Conservation (phyloP, 2,329 filamentous ascomycete genomes). For the Macrophomina pseudophaseolina region DNA sequence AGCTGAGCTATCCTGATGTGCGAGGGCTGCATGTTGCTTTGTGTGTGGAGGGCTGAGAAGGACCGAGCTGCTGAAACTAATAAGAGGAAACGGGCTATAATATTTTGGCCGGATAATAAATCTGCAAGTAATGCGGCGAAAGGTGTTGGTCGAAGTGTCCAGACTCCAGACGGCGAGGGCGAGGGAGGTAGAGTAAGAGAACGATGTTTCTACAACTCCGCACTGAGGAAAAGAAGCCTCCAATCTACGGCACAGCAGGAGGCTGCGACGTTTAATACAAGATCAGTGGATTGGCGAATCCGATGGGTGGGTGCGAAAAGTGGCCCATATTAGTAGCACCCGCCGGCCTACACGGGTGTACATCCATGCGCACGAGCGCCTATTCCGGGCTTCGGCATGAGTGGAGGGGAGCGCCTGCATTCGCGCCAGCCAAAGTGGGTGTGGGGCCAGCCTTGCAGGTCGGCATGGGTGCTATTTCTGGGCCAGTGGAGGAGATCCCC, state of each 20-base stretch:
- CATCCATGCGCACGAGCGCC: slow-evolving; percentile 1
- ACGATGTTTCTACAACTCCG: not conserved
- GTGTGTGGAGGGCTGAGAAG: not conserved
- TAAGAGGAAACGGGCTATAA: not conserved
- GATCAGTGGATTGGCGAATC: not conserved
- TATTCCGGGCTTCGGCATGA: slow-evolving; percentile 19
- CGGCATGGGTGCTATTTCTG: slow-evolving; percentile 13
- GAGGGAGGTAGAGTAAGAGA: not conserved
- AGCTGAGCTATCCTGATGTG: slow-evolving; percentile 43
- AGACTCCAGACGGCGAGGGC: slow-evolving; percentile 11
- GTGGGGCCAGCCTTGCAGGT: not conserved
- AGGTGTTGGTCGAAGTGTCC: slow-evolving; percentile 6
- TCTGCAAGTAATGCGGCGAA: not conserved
- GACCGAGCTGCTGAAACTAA: not conserved
- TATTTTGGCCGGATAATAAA: not conserved
- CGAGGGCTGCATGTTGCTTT: slow-evolving; percentile 44
- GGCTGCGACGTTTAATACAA: slow-evolving; percentile 11
- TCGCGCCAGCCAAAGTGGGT: not conserved
- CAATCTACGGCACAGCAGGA: slow-evolving; percentile 3
- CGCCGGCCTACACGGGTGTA: slow-evolving; percentile 2
- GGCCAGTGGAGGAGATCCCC: slow-evolving; percentile 6
- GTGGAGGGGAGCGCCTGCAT: slow-evolving; percentile 10
- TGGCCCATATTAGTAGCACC: slow-evolving; percentile 5
- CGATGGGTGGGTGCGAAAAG: not conserved
- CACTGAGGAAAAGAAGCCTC: not conserved